Percentiles rank a stretch among this genome's conserved stretches.
Conservation (phyloP, 192 early-diverging fungal species). For the Glomus cerebriforme region DNA sequence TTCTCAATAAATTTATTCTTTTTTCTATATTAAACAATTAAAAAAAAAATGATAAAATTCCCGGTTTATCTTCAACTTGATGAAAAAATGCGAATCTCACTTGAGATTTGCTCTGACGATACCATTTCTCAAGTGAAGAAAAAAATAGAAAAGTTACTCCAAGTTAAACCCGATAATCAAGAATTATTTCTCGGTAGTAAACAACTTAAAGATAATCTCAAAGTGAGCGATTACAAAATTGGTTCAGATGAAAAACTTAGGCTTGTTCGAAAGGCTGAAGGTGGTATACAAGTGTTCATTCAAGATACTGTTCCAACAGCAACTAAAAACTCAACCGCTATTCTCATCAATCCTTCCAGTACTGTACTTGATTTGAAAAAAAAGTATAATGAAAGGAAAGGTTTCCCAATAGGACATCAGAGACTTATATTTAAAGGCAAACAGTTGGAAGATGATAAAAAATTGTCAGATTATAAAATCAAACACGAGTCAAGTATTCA, state of each 20-base stretch:
- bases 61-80: neutral
- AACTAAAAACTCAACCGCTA: constrained; percentile 4
- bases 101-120: constrained; percentile 15
- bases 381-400: neutral
- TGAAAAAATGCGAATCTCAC: neutral
- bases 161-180: neutral
- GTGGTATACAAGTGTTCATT: constrained; percentile 11
- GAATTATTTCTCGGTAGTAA: constrained; percentile 20
- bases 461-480: constrained; percentile 42
- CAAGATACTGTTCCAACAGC: neutral
- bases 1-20: too few species aligned
- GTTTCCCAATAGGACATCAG: constrained; percentile 5
- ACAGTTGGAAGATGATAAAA: constrained; percentile 45
- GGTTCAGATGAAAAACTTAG: constrained; percentile 2
- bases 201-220: neutral
- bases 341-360: neutral
- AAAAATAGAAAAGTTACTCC: neutral
- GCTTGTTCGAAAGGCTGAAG: constrained; percentile 14
- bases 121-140: constrained; percentile 12
- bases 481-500: constrained; percentile 28
- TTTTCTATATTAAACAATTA: neutral
- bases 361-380: constrained; percentile 13
- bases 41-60: constrained; percentile 11
- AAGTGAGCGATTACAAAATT: neutral
- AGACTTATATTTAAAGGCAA: constrained; percentile 41